Percentiles rank a stretch among this genome's conserved stretches.
These are phyloP conservation scores for Asterophora lycoperdoides DNA, from an alignment of 768 basidiomycete genomes.

Conservation along the genomic window DNA sequence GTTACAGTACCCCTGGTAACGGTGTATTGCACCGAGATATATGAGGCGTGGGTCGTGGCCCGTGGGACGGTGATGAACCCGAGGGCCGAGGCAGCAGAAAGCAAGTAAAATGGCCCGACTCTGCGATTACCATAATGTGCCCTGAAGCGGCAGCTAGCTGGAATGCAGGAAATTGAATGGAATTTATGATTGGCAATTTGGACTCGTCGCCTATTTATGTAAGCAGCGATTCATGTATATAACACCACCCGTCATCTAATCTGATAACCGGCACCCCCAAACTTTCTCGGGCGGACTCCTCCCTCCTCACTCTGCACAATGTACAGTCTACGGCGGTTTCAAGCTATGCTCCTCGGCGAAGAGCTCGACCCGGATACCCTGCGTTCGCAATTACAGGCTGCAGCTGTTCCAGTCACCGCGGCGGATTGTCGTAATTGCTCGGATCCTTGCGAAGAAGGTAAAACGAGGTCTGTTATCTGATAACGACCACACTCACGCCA, in stretches of 20 bases:
- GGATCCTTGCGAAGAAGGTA: slow-evolving; percentile 74
- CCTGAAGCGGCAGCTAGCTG: too few species aligned
- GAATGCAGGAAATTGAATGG: too few species aligned
- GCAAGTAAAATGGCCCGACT: too few species aligned
- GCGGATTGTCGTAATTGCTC: slow-evolving; percentile 72
- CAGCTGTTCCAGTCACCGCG: slow-evolving; percentile 58
- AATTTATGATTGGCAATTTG: too few species aligned
- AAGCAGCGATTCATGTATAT: neutral
- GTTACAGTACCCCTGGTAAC: too few species aligned
- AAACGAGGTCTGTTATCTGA: slow-evolving; percentile 22
- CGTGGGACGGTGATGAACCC: too few species aligned
- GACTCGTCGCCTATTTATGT: too few species aligned
- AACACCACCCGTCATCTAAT: slow-evolving; percentile 21
- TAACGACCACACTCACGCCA: slow-evolving; percentile 21
- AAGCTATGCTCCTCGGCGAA: slow-evolving; percentile 38
- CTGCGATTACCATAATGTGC: too few species aligned
- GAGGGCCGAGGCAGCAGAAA: too few species aligned
- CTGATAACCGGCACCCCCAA: slow-evolving; percentile 19
- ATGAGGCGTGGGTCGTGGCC: neutral
- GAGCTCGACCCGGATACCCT: slow-evolving; percentile 36
- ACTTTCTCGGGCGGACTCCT: neutral
- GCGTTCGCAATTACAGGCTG: slow-evolving; percentile 48
- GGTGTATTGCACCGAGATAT: neutral
- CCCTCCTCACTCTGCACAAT: slow-evolving; percentile 24
- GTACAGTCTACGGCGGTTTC: slow-evolving; percentile 37